Evolutionary conservation across 2,329 filamentous ascomycete genomes (phyloP).

Genomic region (Aspergillus sp.): DNA sequence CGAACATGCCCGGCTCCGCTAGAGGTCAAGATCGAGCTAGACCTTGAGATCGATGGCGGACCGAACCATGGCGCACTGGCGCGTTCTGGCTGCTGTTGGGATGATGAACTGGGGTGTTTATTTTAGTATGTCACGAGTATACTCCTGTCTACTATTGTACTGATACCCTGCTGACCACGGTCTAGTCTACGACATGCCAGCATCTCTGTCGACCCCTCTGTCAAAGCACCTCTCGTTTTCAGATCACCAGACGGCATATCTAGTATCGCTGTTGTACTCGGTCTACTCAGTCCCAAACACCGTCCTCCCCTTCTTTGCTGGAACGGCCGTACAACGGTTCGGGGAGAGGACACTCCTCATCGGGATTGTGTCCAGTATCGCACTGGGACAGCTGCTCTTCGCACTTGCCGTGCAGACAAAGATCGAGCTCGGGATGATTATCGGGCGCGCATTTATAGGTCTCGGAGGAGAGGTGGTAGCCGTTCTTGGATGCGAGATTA

Average conservation of each 20-base stretch:
- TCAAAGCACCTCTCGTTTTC: slow-evolving; percentile 4
- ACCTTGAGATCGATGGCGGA: background rate
- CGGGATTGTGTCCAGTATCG: background rate
- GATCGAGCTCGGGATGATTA: slow-evolving; percentile 4
- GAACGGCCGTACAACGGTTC: slow-evolving; percentile 9
- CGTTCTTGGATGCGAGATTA: slow-evolving; percentile 15
- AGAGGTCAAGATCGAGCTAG: background rate
- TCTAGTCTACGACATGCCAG: slow-evolving; percentile 13
- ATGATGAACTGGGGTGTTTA: slow-evolving; percentile 2
- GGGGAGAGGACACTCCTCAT: slow-evolving; percentile 4
- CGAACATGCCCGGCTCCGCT: background rate
- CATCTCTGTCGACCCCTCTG: slow-evolving; percentile 5
- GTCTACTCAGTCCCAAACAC: slow-evolving; percentile 12
- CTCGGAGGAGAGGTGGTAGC: slow-evolving; percentile 11
- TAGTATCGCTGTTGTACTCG: slow-evolving; percentile 10
- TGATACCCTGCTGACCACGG: background rate
- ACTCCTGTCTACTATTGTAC: background rate
- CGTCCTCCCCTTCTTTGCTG: slow-evolving; percentile 10
- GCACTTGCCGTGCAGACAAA: background rate
- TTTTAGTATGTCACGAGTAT: background rate
- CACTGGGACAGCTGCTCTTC: slow-evolving; percentile 11
- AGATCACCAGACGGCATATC: slow-evolving; percentile 7
- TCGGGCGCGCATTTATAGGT: slow-evolving; percentile 10
- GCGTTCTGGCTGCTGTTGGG: slow-evolving; percentile 6
- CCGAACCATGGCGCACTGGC: slow-evolving; percentile 10